Conservation (phyloP, 495 filamentous ascomycete species). For the Penicillium argentinense region DNA sequence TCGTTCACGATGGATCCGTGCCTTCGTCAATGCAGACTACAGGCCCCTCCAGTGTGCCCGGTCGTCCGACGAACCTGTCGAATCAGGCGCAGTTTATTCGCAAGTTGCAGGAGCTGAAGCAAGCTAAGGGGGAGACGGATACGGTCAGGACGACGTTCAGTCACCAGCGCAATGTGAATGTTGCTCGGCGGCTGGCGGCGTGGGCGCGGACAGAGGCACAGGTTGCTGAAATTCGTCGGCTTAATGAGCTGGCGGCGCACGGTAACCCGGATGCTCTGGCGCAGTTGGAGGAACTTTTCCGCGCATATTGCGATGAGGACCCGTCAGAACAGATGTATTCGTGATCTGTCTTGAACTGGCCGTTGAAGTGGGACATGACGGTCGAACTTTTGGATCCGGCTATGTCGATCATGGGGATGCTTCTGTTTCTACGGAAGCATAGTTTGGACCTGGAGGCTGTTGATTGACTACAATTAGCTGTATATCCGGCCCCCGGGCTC, state of each 20-base stretch:
- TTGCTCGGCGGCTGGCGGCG: conserved; percentile 32
- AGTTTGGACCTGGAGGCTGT: too few species aligned
- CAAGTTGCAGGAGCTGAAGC: conserved; percentile 42
- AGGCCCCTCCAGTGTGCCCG: conserved; percentile 7
- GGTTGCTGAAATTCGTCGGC: conserved; percentile 30
- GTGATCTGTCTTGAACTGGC: not conserved
- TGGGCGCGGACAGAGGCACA: conserved; percentile 46
- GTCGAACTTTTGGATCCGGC: too few species aligned
- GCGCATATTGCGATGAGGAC: conserved; percentile 11
- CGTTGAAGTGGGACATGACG: too few species aligned
- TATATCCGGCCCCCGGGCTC: too few species aligned
- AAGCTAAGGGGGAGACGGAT: conserved; percentile 45
- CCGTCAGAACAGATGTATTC: not conserved
- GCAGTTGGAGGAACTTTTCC: conserved; percentile 22
- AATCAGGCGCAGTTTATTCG: conserved; percentile 48
- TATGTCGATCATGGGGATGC: too few species aligned
- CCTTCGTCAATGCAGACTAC: too few species aligned
- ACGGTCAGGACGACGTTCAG: conserved; percentile 40
- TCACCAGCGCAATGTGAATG: conserved; percentile 24
- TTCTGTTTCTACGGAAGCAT: too few species aligned
- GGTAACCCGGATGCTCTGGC: conserved; percentile 37
- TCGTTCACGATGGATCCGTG: conserved; percentile 2
- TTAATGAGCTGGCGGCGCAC: conserved; percentile 33
- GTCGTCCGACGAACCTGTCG: conserved; percentile 18
- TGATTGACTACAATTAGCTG: too few species aligned